Conservation (phyloP, 306 rosid species). For the Oxytropis ochrocephala region DNA sequence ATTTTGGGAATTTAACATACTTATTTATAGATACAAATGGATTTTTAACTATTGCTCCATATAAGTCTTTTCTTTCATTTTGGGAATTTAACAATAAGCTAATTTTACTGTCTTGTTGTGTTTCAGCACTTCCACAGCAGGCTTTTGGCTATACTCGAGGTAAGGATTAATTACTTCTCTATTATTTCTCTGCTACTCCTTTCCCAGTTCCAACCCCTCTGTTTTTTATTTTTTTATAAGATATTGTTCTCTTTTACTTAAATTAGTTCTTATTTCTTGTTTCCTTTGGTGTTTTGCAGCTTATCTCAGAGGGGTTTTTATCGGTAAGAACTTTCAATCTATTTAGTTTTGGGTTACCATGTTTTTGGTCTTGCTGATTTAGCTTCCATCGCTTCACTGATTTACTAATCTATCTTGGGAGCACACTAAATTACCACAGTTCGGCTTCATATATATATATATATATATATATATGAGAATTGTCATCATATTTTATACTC, state of each 20-base stretch:
- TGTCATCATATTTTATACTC: not conserved
- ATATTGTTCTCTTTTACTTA: no score
- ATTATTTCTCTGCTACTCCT: not conserved
- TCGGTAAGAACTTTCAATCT: constrained; percentile 12
- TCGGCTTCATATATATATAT: no score
- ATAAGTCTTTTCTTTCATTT: not conserved
- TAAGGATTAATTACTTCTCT: not conserved
- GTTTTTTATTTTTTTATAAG: no score
- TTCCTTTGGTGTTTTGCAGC: constrained; percentile 6
- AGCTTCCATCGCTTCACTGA: no score
- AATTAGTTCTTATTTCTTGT: not conserved
- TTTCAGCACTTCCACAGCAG: not conserved
- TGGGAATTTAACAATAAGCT: not conserved
- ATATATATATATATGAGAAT: not conserved
- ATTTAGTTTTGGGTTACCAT: no score
- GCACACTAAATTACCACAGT: no score
- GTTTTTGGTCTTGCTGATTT: no score
- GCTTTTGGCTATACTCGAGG: constrained; percentile 9
- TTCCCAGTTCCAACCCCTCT: no score
- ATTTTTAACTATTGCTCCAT: not conserved
- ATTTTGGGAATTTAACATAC: no score
- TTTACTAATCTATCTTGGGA: no score
- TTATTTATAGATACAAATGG: not conserved
- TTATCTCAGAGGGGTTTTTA: constrained; percentile 17
- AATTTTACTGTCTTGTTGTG: not conserved